phyloP scores from a whole-genome alignment of 148 eudicot species.

The Talinum fruticosum region DNA sequence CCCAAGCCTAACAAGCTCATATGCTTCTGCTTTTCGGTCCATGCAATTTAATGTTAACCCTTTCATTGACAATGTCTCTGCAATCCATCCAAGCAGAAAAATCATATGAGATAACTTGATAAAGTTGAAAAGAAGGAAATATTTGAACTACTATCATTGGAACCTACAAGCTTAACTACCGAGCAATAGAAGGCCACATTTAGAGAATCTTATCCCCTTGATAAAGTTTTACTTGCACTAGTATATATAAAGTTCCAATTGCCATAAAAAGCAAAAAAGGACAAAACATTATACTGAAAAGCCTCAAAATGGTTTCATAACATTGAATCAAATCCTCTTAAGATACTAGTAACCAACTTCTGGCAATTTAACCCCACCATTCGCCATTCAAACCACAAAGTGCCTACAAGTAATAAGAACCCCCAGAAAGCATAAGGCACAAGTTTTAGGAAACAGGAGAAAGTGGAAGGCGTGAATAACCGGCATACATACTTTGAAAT shows the following conservation, averaged over 20 bases:
- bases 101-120: conserved; percentile 7
- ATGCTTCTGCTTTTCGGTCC: conserved; percentile 98
- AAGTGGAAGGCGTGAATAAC: neutral
- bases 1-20: conserved; percentile 95
- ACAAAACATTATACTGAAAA: neutral
- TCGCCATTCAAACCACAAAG: neutral
- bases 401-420: neutral
- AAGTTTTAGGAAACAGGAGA: neutral
- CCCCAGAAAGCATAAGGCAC: neutral
- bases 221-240: neutral
- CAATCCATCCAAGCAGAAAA: conserved; percentile 20
- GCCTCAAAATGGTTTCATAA: neutral
- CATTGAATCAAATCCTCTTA: neutral
- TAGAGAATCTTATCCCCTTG: neutral
- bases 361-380: neutral
- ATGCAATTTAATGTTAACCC: conserved; percentile 96
- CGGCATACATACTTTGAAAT: neutral
- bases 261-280: neutral
- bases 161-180: neutral
- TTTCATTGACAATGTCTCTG: conserved; percentile 98
- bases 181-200: neutral
- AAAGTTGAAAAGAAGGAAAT: neutral
- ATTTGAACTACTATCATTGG: neutral
- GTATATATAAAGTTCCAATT: neutral
- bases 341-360: neutral